Conservation (phyloP, 2,329 filamentous ascomycete species). For the Cladophialophora exuberans region DNA sequence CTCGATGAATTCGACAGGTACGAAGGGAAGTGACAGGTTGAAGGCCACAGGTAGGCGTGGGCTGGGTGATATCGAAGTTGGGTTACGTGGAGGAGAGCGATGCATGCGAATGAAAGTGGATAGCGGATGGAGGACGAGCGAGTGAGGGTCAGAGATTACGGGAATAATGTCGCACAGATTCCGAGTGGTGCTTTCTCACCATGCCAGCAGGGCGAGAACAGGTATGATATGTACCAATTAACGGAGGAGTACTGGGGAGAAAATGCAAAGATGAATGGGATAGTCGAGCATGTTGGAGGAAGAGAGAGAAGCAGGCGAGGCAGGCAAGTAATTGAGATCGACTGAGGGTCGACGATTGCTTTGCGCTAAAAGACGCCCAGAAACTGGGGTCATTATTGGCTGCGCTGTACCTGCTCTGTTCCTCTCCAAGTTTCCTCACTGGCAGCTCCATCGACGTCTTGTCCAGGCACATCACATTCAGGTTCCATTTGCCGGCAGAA, state of each 20-base stretch:
- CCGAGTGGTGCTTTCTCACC: conserved; percentile 25
- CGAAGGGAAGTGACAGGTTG: background rate
- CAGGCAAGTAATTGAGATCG: conserved; percentile 3
- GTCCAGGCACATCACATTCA: conserved; percentile 4
- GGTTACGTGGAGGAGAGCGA: background rate
- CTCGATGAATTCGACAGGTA: background rate
- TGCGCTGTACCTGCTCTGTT: conserved; percentile 2
- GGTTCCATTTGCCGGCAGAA: background rate
- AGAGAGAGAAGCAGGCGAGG: background rate
- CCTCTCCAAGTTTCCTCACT: background rate
- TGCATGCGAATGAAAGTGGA: conserved; percentile 13
- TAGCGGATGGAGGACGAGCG: conserved; percentile 2
- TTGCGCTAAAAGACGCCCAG: background rate
- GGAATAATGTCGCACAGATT: conserved; percentile 27
- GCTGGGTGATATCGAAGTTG: conserved; percentile 9
- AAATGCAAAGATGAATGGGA: conserved; percentile 9
- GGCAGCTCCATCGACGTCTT: background rate
- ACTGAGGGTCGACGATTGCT: conserved; percentile 4
- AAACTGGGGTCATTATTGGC: conserved; percentile 13
- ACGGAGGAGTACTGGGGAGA: conserved; percentile 13
- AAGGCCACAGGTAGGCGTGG: background rate
- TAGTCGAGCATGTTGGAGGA: background rate
- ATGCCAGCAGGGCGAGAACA: conserved; percentile 28
- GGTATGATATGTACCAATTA: conserved; percentile 16
- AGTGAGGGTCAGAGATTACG: conserved; percentile 23